Conservation (phyloP, 225 moss, liverwort and hornwort species). For the Physcomitrellopsis africana region DNA sequence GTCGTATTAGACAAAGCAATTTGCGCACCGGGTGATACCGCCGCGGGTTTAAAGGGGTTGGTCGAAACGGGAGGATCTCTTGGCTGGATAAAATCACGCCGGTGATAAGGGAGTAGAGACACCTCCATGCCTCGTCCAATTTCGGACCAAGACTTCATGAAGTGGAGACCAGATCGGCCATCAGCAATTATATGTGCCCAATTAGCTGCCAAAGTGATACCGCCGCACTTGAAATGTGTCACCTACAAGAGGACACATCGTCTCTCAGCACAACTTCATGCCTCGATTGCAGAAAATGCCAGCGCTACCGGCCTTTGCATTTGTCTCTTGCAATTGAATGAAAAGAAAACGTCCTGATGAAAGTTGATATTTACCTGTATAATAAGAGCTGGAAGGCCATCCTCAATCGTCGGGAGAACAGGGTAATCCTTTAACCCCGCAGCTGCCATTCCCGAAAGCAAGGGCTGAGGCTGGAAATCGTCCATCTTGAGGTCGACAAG, state of each 20-base stretch:
- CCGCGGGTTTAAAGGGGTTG: conserved; percentile 7
- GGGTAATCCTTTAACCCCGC: conserved; percentile 41
- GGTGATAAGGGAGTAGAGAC: conserved; percentile 43
- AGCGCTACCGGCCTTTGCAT: too few species aligned
- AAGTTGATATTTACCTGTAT: conserved; percentile 33
- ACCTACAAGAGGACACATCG: conserved; percentile 23
- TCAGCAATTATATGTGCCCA: conserved; percentile 47
- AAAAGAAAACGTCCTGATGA: background rate
- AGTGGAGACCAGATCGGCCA: conserved; percentile 49
- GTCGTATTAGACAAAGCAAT: background rate
- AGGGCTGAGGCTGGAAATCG: conserved; percentile 43
- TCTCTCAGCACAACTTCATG: background rate
- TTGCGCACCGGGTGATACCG: conserved; percentile 29
- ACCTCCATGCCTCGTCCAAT: conserved; percentile 34
- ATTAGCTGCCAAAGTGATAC: conserved; percentile 39
- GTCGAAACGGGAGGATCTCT: background rate
- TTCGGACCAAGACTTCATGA: conserved; percentile 54
- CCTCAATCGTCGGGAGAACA: conserved; percentile 23
- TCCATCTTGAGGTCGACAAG: conserved; percentile 34
- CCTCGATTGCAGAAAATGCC: background rate
- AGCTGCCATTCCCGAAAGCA: conserved; percentile 36
- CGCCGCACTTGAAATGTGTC: conserved; percentile 45
- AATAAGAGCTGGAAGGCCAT: conserved; percentile 39
- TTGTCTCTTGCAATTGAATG: background rate
- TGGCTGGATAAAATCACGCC: conserved; percentile 39